phyloP scores from a whole-genome alignment of 2,329 filamentous ascomycete genomes.

The Metarhizium robertsii region DNA sequence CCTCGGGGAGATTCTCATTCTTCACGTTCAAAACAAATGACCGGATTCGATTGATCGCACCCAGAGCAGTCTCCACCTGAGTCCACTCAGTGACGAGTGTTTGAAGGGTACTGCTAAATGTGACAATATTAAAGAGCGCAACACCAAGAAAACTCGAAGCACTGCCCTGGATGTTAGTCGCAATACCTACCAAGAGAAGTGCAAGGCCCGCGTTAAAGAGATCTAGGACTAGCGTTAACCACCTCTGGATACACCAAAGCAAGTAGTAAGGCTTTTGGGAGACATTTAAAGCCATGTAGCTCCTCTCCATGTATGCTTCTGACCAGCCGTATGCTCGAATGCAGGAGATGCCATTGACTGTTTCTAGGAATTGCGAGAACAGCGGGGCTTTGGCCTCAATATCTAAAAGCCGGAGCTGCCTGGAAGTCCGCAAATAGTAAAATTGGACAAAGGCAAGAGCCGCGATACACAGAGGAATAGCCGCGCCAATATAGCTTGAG shows the following conservation, averaged over 20 bases:
- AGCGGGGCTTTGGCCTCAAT: constrained; percentile 9
- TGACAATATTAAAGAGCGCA: constrained; percentile 19
- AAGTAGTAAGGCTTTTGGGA: constrained; percentile 23
- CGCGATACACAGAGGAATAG: constrained; percentile 4
- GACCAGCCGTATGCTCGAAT: constrained; percentile 9
- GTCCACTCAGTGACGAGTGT: constrained; percentile 24
- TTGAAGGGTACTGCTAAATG: constrained; percentile 17
- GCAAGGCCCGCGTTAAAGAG: constrained; percentile 35
- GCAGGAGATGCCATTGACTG: constrained; percentile 4
- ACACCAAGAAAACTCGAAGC: constrained; percentile 19
- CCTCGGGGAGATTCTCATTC: constrained; percentile 13
- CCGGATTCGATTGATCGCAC: constrained; percentile 17
- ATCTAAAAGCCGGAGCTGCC: constrained; percentile 6
- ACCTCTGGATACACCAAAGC: constrained; percentile 39
- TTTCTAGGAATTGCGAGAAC: constrained; percentile 8
- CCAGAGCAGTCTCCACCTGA: constrained; percentile 16
- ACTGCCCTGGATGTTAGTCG: constrained; percentile 23
- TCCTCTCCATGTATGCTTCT: neutral
- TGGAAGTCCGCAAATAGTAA: constrained; percentile 12
- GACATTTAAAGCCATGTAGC: neutral
- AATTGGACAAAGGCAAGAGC: constrained; percentile 10
- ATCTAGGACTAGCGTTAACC: constrained; percentile 38
- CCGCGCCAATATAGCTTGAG: constrained; percentile 1
- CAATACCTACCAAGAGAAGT: constrained; percentile 32
- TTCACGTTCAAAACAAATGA: constrained; percentile 14